phyloP scores from a whole-genome alignment of 2,329 filamentous ascomycete species.

The Cercospora sp. region DNA sequence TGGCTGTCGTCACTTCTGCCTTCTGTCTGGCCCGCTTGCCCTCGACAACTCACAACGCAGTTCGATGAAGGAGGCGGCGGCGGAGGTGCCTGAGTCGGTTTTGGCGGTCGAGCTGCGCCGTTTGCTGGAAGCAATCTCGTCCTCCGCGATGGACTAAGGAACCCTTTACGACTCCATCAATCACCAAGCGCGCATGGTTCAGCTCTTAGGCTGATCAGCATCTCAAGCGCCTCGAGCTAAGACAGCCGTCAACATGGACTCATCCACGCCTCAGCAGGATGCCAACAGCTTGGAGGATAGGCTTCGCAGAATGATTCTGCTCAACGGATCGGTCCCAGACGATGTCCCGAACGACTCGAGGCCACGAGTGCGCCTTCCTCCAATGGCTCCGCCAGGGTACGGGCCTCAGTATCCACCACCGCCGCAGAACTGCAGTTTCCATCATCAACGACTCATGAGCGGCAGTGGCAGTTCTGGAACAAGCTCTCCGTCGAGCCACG shows the following conservation, averaged over 20 bases:
- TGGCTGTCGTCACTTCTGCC: background rate
- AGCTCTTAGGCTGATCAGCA: conserved; percentile 1
- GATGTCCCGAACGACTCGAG: conserved; percentile 11
- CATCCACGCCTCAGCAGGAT: conserved; percentile 26
- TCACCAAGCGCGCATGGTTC: background rate
- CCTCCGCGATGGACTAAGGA: background rate
- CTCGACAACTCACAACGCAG: background rate
- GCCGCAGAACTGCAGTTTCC: background rate
- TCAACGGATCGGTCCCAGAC: conserved; percentile 42
- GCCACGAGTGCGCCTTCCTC: conserved; percentile 17
- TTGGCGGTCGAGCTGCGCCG: background rate
- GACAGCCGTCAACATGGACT: conserved; percentile 22
- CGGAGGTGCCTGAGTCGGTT: background rate
- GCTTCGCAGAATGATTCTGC: conserved; percentile 61
- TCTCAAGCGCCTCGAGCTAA: background rate
- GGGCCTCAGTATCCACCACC: conserved; percentile 7
- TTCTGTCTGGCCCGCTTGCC: background rate
- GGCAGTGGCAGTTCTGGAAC: conserved; percentile 12
- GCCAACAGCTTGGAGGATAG: conserved; percentile 54
- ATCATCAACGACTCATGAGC: conserved; percentile 14
- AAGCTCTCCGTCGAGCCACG: conserved; percentile 17
- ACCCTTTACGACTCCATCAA: background rate
- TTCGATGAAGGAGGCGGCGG: background rate
- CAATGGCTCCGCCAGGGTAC: conserved; percentile 10
- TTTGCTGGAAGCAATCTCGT: conserved; percentile 2